phyloP scores from a whole-genome alignment of 257 asterid species.

The Plantago ovata region DNA sequence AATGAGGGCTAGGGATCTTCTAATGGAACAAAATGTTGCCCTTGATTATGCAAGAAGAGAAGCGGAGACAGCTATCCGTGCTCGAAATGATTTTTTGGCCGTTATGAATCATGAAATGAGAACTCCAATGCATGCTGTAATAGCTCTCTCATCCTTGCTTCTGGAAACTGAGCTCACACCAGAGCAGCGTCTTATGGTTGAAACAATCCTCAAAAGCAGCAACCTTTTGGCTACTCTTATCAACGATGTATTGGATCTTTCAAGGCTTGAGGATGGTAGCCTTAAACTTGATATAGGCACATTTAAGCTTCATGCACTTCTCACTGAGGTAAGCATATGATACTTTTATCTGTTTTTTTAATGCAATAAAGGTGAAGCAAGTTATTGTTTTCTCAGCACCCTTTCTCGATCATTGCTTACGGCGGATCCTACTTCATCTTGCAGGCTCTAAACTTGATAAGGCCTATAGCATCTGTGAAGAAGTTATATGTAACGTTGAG shows the following conservation, averaged over 20 bases:
- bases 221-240: constrained; percentile 92
- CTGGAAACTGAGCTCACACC: constrained; percentile 87
- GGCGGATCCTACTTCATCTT: constrained; percentile 23
- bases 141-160: constrained; percentile 82
- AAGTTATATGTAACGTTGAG: constrained; percentile 58
- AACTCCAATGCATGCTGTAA: constrained; percentile 96
- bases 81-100: constrained; percentile 92
- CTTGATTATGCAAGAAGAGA: constrained; percentile 91
- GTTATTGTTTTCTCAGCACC: neutral
- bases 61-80: constrained; percentile 97
- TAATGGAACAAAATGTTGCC: constrained; percentile 89
- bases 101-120: constrained; percentile 99
- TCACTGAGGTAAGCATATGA: constrained; percentile 59
- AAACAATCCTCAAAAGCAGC: constrained; percentile 93
- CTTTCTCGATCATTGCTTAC: constrained; percentile 24
- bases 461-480: constrained; percentile 89
- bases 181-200: constrained; percentile 98
- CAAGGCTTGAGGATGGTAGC: constrained; percentile 97
- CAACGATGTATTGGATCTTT: constrained; percentile 95
- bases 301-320: constrained; percentile 78
- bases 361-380: neutral
- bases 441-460: constrained; percentile 71
- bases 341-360: constrained; percentile 2
- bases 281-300: constrained; percentile 78
- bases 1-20: constrained; percentile 93